A percentile compares a stretch with the other conserved stretches of the same genome.
phyloP scores from a whole-genome alignment of 108 stramenopile species.

The Aurantiochytrium sp. region DNA sequence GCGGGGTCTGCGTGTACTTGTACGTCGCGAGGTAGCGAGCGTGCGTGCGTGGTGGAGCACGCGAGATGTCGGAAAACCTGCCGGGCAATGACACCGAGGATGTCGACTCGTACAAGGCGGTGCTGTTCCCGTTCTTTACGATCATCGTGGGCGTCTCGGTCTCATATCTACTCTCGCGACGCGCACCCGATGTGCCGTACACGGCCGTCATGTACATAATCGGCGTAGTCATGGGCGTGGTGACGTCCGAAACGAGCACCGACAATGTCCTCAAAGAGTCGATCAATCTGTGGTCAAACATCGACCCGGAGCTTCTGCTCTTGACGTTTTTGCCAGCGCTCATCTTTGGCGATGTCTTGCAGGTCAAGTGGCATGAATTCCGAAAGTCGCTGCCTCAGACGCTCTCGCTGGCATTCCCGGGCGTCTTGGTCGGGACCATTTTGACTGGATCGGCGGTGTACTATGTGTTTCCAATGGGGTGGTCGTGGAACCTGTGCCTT shows the following conservation, averaged over 20 bases:
- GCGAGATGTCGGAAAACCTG: neutral
- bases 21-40: no score
- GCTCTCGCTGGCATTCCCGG: slow-evolving; percentile 38
- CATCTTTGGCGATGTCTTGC: slow-evolving; percentile 42
- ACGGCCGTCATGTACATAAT: slow-evolving; percentile 1
- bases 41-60: no score
- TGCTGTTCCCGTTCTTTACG: neutral
- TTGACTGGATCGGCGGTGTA: neutral
- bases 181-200: neutral
- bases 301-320: slow-evolving; percentile 41
- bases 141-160: neutral
- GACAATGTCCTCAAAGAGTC: neutral
- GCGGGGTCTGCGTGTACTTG: no score
- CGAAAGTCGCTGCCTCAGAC: neutral
- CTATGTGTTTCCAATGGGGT: slow-evolving; percentile 37
- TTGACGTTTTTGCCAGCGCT: slow-evolving; percentile 58
- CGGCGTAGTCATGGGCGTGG: neutral
- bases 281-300: slow-evolving; percentile 23
- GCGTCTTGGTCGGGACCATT: slow-evolving; percentile 33
- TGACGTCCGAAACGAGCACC: neutral
- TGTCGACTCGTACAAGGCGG: neutral
- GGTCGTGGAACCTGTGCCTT: slow-evolving; percentile 36
- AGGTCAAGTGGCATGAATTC: slow-evolving; percentile 22
- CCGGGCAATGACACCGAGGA: neutral
- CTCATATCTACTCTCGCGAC: neutral